phyloP scores from a whole-genome alignment of 306 rosid species.

The Malus orientalis region DNA sequence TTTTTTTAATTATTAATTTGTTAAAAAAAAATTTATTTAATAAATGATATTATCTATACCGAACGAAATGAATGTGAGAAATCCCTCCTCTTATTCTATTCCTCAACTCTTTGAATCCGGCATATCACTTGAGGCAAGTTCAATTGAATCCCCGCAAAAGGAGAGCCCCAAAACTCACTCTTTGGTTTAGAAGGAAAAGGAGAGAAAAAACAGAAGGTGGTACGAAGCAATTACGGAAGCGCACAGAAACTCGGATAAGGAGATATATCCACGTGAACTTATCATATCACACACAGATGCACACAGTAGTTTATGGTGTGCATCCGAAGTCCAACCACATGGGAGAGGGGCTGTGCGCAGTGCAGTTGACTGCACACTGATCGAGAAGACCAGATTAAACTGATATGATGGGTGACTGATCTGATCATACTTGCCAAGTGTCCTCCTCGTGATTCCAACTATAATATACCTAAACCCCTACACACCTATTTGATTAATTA shows the following conservation, averaged over 20 bases:
- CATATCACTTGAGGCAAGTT: too few species aligned
- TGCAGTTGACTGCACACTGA: neutral
- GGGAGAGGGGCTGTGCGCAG: neutral
- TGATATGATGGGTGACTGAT: rapidly evolving
- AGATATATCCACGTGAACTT: neutral
- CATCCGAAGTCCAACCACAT: neutral
- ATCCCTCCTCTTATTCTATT: too few species aligned
- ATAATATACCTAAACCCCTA: neutral
- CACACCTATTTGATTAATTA: too few species aligned
- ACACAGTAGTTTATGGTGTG: neutral
- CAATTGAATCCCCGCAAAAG: too few species aligned
- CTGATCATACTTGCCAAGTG: neutral
- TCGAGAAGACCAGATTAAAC: too few species aligned
- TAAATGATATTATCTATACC: too few species aligned
- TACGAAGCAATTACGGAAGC: neutral
- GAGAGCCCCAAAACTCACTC: too few species aligned
- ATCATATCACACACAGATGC: neutral
- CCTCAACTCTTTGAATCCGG: too few species aligned
- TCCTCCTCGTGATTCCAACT: neutral
- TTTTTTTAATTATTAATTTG: too few species aligned
- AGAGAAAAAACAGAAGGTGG: neutral
- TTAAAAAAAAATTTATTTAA: too few species aligned
- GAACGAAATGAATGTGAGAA: rapidly evolving
- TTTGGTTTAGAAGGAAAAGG: neutral
- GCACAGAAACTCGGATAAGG: neutral